These are phyloP conservation scores for Holtermanniella nyarrowii DNA, from an alignment of 768 basidiomycete genomes.

Conservation along the genomic window DNA sequence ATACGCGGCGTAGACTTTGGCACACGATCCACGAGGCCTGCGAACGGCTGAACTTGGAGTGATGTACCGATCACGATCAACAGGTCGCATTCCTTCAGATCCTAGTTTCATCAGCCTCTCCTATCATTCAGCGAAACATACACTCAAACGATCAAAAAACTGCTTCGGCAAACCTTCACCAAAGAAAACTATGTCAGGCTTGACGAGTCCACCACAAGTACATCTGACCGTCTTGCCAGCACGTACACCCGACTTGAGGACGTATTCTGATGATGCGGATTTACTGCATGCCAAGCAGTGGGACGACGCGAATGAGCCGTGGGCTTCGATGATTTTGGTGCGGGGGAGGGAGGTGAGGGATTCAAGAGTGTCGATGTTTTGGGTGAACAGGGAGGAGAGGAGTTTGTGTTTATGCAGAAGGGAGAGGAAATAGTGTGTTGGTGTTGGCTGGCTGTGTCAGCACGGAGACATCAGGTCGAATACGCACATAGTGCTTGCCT, in stretches of 20 bases:
- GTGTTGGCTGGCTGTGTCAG: conserved; percentile 60
- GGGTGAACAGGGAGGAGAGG: conserved; percentile 48
- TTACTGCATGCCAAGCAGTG: conserved; percentile 65
- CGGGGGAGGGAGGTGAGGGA: conserved; percentile 66
- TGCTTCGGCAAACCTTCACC: conserved; percentile 57
- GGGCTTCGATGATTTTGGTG: conserved; percentile 77
- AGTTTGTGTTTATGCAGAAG: conserved; percentile 61
- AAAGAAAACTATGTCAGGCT: conserved; percentile 94
- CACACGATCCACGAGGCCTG: conserved; percentile 57
- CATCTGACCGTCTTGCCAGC: conserved; percentile 62
- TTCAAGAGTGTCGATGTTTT: conserved; percentile 72
- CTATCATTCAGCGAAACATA: conserved; percentile 5
- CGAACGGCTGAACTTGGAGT: conserved; percentile 59
- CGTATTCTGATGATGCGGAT: conserved; percentile 55
- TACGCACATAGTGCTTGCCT: neutral
- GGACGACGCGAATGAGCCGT: conserved; percentile 85
- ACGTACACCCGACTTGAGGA: conserved; percentile 53
- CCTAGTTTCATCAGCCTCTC: conserved; percentile 12
- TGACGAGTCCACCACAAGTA: conserved; percentile 63
- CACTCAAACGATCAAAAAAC: conserved; percentile 53
- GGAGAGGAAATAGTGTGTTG: conserved; percentile 79
- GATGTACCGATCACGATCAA: conserved; percentile 88
- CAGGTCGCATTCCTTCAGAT: conserved; percentile 61
- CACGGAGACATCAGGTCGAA: neutral
- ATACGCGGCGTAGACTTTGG: conserved; percentile 58